A percentile compares a stretch with the other conserved stretches of the same genome.
These are phyloP conservation scores for Neospora caninum DNA, from an alignment of 169 alveolate genomes.

Conservation along the genomic window DNA sequence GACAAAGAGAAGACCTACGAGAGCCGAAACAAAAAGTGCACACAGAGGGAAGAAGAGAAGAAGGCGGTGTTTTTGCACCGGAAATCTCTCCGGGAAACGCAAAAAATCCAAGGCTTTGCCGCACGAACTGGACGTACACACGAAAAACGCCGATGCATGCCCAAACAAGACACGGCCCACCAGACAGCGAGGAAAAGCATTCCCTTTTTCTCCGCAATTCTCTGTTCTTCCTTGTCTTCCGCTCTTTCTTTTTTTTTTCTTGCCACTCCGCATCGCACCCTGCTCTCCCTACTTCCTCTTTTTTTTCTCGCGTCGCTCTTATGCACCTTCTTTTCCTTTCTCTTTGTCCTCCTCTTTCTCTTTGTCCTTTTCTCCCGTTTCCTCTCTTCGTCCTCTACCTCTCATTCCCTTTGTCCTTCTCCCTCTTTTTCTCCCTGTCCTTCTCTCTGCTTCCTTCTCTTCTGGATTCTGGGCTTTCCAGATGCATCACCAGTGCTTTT, in stretches of 20 bases:
- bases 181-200: background rate
- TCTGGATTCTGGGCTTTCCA: too few relatives aligned
- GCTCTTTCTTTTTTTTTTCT: too few relatives aligned
- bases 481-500: too few relatives aligned
- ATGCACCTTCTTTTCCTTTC: background rate
- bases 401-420: background rate
- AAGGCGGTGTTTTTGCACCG: background rate
- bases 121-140: too few relatives aligned
- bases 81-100: background rate
- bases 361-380: background rate
- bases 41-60: background rate
- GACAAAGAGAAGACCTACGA: too few relatives aligned
- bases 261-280: too few relatives aligned
- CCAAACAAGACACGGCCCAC: background rate
- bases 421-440: background rate
- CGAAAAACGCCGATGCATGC: background rate
- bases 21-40: too few relatives aligned
- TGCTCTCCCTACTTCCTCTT: background rate
- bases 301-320: too few relatives aligned
- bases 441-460: too few relatives aligned
- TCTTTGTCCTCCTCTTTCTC: background rate
- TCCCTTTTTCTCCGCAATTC: background rate
- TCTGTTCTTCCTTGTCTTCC: background rate
- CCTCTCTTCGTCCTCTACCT: background rate
- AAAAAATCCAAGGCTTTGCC: too few relatives aligned